Conservation (phyloP, 352 stramenopile species). For the Phytopythium sindhum region DNA sequence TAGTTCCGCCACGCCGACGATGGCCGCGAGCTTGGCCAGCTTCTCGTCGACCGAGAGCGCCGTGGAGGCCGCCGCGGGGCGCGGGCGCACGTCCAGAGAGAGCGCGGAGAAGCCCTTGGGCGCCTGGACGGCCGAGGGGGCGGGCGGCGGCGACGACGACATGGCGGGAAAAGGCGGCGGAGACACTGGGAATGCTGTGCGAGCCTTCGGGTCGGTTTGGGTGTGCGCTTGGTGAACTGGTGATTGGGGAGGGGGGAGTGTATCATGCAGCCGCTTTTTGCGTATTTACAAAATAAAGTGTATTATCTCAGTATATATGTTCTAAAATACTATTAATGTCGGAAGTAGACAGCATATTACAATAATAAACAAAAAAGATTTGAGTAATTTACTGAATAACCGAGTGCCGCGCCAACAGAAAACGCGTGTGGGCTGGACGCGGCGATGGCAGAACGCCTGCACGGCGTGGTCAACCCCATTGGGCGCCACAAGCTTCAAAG, state of each 20-base stretch:
- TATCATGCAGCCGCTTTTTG: not conserved
- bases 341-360: too few species aligned
- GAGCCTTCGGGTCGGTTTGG: not conserved
- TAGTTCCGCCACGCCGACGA: conserved; percentile 39
- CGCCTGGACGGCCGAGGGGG: conserved; percentile 28
- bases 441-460: not conserved
- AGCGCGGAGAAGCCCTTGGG: conserved; percentile 56
- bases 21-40: conserved; percentile 50
- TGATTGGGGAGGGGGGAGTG: not conserved
- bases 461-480: not conserved
- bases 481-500: too few species aligned
- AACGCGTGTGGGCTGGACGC: not conserved
- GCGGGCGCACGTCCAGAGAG: conserved; percentile 23
- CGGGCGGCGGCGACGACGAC: conserved; percentile 35
- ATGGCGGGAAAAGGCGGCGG: conserved; percentile 11
- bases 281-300: not conserved
- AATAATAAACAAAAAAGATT: not conserved
- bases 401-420: not conserved
- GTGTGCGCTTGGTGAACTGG: not conserved
- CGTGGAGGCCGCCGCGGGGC: conserved; percentile 22
- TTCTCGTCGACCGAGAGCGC: conserved; percentile 60
- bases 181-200: not conserved
- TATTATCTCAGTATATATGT: too few species aligned
- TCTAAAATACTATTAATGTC: too few species aligned
- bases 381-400: not conserved